Base-by-base conservation (phyloP, 2,329 filamentous ascomycete species). In the Cordyceps tenuipes region DNA sequence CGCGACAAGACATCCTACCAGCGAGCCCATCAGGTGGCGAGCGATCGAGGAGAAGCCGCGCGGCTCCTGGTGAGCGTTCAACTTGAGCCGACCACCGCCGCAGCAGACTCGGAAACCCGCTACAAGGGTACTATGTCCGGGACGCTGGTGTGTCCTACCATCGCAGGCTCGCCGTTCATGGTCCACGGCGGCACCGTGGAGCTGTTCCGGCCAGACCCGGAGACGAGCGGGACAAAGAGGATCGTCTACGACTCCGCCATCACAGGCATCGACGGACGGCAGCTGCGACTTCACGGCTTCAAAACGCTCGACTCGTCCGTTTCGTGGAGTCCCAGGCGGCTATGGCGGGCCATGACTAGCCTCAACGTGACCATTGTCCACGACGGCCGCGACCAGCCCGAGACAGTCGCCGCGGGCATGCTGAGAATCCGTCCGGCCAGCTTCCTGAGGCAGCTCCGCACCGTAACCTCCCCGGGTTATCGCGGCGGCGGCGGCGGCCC, bases 191-290 rank as follows among this genome's bases (percentile, higher is more conserved):
- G 84, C 21, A 72, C 77, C 57, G 82, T 87, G 64, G 77, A 81
- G 36, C 70, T 87, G 21, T 86, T 87, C 66, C 75, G 76, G 39
- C 68, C 75, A 15, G 79, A 85, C 65, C 70, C 75, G 41, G 75
- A 78, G 61, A 76, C 79, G 0, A 78, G 84, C 0, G 82, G 83
- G 19, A 84, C 82, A 5, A 76, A 76, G 31, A 85, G 83, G 63
- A 70, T 88, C 34, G 79, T 78, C 0, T 88, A 88, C 66, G 78
- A 85, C 65, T 83, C 86, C 62, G 80, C 82, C 64, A 80, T 88
- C 77, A 74, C 74, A 29, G 81, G 81, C 5, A 74, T 79, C 4
- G 72, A 82, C 62, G 81, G 81, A 15, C 72, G 75, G 49, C 73
- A 72, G 52, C 77, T 84, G 50, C 79, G 81, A 61, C 83, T 88